Conservation (phyloP, 257 asterid genomes). For the Solanum megistacrolobum region DNA sequence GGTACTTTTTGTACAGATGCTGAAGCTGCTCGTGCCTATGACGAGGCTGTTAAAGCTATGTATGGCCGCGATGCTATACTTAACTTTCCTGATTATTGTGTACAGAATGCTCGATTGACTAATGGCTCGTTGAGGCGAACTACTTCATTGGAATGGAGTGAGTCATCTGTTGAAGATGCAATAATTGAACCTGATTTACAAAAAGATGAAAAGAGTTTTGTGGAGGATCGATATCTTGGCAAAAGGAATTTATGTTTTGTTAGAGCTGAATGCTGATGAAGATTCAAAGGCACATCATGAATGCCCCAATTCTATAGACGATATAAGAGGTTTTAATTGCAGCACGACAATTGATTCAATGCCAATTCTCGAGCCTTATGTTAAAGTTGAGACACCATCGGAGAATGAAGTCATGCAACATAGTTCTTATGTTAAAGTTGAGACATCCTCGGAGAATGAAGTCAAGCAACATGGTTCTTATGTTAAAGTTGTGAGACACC, state of each 20-base stretch:
- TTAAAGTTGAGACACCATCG: background rate
- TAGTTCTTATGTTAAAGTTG: background rate
- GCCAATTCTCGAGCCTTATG: background rate
- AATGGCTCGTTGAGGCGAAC: background rate
- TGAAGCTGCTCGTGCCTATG: slow-evolving; percentile 22
- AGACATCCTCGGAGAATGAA: background rate
- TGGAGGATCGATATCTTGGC: background rate
- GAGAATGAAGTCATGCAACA: background rate
- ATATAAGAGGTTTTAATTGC: background rate
- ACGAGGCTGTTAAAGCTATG: slow-evolving; percentile 13
- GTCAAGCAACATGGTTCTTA: background rate
- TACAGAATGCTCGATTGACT: background rate
- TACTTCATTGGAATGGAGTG: background rate
- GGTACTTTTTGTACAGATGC: slow-evolving; percentile 13
- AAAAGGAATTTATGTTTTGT: background rate
- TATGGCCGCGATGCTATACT: slow-evolving; percentile 11
- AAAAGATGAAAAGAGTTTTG: background rate
- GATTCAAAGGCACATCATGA: background rate
- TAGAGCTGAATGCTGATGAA: background rate
- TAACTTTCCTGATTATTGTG: slow-evolving; percentile 10
- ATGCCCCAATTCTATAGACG: background rate
- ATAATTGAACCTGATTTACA: background rate
- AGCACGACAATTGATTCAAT: background rate
- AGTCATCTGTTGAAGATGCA: background rate
- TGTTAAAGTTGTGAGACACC: background rate